These are phyloP conservation scores for Trichoderma simmonsii DNA, from an alignment of 2,329 filamentous ascomycete genomes.

Conservation along the genomic window DNA sequence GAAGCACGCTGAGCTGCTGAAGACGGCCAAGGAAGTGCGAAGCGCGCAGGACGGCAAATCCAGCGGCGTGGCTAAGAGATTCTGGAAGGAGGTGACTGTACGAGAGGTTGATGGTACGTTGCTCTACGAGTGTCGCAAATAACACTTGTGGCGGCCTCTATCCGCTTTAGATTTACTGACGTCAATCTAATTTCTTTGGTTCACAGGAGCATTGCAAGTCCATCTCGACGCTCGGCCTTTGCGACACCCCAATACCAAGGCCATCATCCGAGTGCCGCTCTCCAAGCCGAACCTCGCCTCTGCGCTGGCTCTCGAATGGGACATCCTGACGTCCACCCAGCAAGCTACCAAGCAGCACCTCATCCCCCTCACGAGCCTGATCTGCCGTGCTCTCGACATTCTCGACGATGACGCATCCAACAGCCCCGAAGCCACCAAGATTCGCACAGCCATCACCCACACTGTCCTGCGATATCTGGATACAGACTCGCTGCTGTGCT, in stretches of 20 bases:
- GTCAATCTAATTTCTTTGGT: background rate
- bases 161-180: too few relatives aligned
- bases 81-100: constrained; percentile 84
- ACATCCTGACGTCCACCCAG: constrained; percentile 73
- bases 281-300: constrained; percentile 78
- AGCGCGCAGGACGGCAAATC: constrained; percentile 35
- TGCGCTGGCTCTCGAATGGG: constrained; percentile 91
- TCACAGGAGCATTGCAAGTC: constrained; percentile 52
- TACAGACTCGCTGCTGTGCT: constrained; percentile 91
- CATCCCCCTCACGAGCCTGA: constrained; percentile 83
- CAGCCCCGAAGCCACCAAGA: constrained; percentile 41
- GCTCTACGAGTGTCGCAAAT: background rate
- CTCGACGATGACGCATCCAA: constrained; percentile 56
- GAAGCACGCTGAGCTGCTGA: constrained; percentile 54
- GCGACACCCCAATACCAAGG: constrained; percentile 70
- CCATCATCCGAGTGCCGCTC: constrained; percentile 66
- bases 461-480: constrained; percentile 81
- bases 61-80: constrained; percentile 62
- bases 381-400: constrained; percentile 81
- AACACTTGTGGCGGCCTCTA: background rate
- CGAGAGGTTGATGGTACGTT: constrained; percentile 60
- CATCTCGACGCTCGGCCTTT: constrained; percentile 77
- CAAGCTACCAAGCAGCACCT: constrained; percentile 84
- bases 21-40: constrained; percentile 49
- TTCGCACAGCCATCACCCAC: constrained; percentile 61